Conservation (phyloP, 805 yeast species). For the Ascoidea asiatica region DNA sequence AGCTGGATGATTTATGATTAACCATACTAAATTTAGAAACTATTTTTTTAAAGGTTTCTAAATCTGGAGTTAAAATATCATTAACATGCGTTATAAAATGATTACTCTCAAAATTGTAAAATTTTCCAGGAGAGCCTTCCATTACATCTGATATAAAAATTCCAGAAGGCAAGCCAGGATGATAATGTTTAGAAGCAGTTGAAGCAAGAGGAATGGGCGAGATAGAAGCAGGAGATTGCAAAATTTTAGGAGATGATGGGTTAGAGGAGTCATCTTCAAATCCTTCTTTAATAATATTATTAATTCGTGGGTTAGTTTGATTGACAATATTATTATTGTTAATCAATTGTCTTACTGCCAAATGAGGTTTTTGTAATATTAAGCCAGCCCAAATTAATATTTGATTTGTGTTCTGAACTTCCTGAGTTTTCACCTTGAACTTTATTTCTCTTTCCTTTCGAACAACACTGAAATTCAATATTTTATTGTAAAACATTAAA, state of each 20-base stretch:
- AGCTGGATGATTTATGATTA: slow-evolving; percentile 10
- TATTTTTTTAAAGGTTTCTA: slow-evolving; percentile 11
- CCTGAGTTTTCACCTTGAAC: slow-evolving; percentile 11
- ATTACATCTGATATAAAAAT: slow-evolving; percentile 10
- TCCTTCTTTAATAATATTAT: background rate
- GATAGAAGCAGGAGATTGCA: background rate
- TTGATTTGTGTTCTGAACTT: slow-evolving; percentile 10
- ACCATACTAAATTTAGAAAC: slow-evolving; percentile 12
- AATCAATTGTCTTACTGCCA: slow-evolving; percentile 10
- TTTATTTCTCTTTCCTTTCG: slow-evolving; percentile 10
- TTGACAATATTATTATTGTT: background rate
- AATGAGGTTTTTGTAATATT: slow-evolving; percentile 10
- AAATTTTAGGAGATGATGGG: background rate
- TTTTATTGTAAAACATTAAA: slow-evolving; percentile 11
- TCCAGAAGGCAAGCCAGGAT: slow-evolving; percentile 11
- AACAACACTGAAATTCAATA: slow-evolving; percentile 10
- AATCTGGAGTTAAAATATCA: slow-evolving; percentile 11
- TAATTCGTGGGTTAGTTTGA: background rate
- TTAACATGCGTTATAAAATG: slow-evolving; percentile 12
- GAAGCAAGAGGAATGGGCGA: background rate
- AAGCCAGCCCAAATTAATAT: slow-evolving; percentile 11
- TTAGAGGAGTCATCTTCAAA: background rate
- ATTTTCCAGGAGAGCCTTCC: slow-evolving; percentile 11
- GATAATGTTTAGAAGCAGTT: slow-evolving; percentile 6
- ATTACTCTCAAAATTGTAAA: slow-evolving; percentile 9